Evolutionary conservation across 345 rosid genomes (phyloP).

Genomic region (Bruguiera gymnorhiza): DNA sequence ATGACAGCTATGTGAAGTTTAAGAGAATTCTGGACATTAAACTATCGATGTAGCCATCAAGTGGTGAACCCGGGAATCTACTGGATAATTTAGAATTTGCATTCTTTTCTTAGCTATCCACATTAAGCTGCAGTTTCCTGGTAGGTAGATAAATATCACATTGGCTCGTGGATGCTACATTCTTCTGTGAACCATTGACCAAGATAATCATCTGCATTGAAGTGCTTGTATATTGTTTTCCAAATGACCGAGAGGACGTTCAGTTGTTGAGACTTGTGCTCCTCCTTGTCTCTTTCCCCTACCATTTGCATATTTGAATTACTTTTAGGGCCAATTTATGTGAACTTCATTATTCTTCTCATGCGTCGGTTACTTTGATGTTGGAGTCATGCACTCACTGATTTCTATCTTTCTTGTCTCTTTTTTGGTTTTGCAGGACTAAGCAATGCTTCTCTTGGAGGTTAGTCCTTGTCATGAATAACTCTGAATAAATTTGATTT

Average conservation of each 20-base stretch:
- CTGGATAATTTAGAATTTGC: not conserved
- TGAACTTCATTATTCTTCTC: not conserved
- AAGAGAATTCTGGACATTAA: not conserved
- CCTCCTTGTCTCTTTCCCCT: too few relatives aligned
- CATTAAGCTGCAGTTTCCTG: not conserved
- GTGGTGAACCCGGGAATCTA: not conserved
- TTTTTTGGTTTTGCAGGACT: conserved; percentile 46
- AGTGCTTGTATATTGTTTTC: not conserved
- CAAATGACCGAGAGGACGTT: not conserved
- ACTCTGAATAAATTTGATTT: too few relatives aligned
- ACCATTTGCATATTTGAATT: not conserved
- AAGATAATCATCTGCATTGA: not conserved
- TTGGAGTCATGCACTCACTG: too few relatives aligned
- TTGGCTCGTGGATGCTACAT: too few relatives aligned
- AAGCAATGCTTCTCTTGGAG: conserved; percentile 58
- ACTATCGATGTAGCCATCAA: not conserved
- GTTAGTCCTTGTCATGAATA: conserved; percentile 36
- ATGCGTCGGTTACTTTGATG: not conserved
- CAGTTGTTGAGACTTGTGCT: not conserved
- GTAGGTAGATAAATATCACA: too few relatives aligned
- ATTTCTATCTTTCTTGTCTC: not conserved
- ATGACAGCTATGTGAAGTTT: not conserved
- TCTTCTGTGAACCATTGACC: not conserved
- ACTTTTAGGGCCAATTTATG: not conserved
- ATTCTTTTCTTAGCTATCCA: not conserved